Percentiles rank a stretch among this genome's conserved stretches.
phyloP scores from a whole-genome alignment of 2,329 filamentous ascomycete species.

The Alternaria alternata region DNA sequence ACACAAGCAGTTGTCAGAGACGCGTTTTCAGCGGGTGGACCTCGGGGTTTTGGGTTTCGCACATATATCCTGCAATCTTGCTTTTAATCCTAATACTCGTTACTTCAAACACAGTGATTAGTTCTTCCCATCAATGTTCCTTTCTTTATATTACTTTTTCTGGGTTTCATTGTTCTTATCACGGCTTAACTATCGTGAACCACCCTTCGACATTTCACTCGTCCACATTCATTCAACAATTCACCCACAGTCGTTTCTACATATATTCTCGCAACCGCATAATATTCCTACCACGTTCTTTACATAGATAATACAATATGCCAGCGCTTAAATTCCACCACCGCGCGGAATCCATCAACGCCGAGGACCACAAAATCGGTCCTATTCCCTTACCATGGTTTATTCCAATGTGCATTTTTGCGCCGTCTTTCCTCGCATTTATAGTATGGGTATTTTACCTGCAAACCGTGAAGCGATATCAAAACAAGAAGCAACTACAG shows the following conservation, averaged over 20 bases:
- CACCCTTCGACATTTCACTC: not conserved
- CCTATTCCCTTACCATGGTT: conserved; percentile 15
- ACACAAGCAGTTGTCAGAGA: conserved; percentile 2
- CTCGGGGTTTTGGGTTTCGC: not conserved
- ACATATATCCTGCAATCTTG: not conserved
- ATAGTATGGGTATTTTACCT: conserved; percentile 8
- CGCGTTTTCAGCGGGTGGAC: not conserved
- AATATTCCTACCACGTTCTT: not conserved
- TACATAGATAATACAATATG: not conserved
- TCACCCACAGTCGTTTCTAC: not conserved
- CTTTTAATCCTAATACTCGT: conserved; percentile 4
- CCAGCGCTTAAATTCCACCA: not conserved
- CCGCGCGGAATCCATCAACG: not conserved
- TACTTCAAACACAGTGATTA: not conserved
- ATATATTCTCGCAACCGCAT: not conserved
- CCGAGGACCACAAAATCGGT: conserved; percentile 8
- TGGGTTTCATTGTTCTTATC: not conserved
- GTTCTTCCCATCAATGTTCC: not conserved
- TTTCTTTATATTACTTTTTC: not conserved
- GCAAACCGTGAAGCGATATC: not conserved
- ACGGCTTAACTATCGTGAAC: conserved; percentile 1
- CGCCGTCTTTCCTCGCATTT: conserved; percentile 11
- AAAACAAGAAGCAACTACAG: not conserved
- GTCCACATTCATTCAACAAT: not conserved
- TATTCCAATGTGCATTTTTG: conserved; percentile 19